Base-by-base conservation (phyloP, 495 filamentous ascomycete species). In the Podospora tetraspora region DNA sequence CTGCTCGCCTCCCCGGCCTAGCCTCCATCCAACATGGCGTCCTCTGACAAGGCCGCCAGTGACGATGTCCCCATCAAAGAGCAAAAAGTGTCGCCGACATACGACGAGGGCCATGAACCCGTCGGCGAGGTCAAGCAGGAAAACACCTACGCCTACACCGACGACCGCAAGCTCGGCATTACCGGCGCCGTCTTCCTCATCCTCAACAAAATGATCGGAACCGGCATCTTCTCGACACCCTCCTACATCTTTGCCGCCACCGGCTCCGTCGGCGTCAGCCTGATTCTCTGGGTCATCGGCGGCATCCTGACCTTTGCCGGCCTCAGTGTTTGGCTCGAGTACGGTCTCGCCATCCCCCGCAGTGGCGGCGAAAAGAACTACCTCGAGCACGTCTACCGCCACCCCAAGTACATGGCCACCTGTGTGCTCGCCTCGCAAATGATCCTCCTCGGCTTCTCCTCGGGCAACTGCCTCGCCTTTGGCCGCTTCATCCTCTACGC, bases 401-500 rank as follows among this genome's bases (percentile, higher is more conserved):
- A 84, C 60, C 88, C 89, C 9, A 82, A 80, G 59, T 86, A 87
- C 78, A 79, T 90, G 3, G 86, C 84, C 8, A 88, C 86, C 0
- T 86, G 83, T 69, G 83, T 89, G 75, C 88, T 86, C 71, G 83
- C 84, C 59, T 79, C 85, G 5, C 87, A 88, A 67, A 84, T 87
- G 58, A 81, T 89, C 52, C 73, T 85, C 9, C 77, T 87, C 16
- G 81, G 81, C 4, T 83, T 82, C 70, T 80, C 79, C 16, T 83
- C 87, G 2, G 84, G 83, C 3, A 91, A 91, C 75, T 86, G 86
- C 57, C 84, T 91, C 61, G 85, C 89, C 6, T 89, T 91, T 32
- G 89, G 88, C 62, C 79, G 87, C 68, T 91, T 91, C 68, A 83
- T 87, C 30, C 84, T 91, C 72, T 85, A 85, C 68, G 89, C 88